These are phyloP conservation scores for Candida pseudofarinosa DNA, from an alignment of 805 yeast species.

Conservation along the genomic window DNA sequence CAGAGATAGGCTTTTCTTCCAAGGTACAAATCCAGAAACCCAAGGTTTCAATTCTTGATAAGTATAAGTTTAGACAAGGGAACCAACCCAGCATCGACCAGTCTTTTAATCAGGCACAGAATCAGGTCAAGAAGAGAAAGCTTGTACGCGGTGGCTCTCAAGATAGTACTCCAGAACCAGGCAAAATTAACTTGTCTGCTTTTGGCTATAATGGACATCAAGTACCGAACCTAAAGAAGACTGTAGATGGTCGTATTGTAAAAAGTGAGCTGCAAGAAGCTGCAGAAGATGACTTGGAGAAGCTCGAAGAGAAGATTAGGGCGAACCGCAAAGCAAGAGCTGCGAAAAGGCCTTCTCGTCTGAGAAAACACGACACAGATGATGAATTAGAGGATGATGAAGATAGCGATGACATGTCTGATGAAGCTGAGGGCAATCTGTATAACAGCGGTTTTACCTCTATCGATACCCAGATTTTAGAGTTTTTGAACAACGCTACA, in stretches of 20 bases:
- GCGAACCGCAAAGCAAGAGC: constrained; percentile 22
- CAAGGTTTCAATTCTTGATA: constrained; percentile 40
- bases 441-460: constrained; percentile 36
- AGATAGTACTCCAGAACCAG: constrained; percentile 7
- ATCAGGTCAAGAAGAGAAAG: constrained; percentile 26
- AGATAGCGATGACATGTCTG: constrained; percentile 47
- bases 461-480: constrained; percentile 64
- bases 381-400: constrained; percentile 39
- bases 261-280: constrained; percentile 17
- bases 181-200: constrained; percentile 2
- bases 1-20: constrained; percentile 17
- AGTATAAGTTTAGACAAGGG: constrained; percentile 32
- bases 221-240: constrained; percentile 7
- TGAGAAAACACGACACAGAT: constrained; percentile 33
- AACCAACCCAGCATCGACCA: constrained; percentile 29
- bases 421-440: constrained; percentile 35
- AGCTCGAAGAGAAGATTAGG: constrained; percentile 34
- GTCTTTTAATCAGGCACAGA: constrained; percentile 7
- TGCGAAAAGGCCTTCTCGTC: constrained; percentile 11
- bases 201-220: constrained; percentile 7
- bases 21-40: constrained; percentile 39
- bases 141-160: constrained; percentile 23
- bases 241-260: constrained; percentile 7
- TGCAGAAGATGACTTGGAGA: constrained; percentile 30
- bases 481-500: constrained; percentile 76